phyloP scores from a whole-genome alignment of 2,329 filamentous ascomycete species.

The Monilinia aucupariae region DNA sequence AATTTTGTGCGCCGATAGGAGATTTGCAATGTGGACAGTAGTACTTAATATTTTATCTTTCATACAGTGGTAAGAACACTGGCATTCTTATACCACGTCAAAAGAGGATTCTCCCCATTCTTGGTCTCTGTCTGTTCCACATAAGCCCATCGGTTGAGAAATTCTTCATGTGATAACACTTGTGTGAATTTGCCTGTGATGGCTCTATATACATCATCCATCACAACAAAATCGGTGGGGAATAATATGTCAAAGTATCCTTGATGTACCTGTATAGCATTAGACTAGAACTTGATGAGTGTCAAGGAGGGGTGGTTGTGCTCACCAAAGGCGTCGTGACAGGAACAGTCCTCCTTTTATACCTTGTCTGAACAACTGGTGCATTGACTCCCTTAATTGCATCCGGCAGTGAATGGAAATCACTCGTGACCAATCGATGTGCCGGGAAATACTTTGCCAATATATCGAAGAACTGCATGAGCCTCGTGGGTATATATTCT shows the following conservation, averaged over 20 bases:
- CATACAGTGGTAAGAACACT: slow-evolving; percentile 85
- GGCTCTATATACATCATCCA: slow-evolving; percentile 87
- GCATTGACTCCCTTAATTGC: slow-evolving; percentile 80
- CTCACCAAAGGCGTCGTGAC: slow-evolving; percentile 85
- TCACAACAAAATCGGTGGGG: slow-evolving; percentile 86
- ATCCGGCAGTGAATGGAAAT: slow-evolving; percentile 84
- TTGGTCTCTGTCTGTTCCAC: slow-evolving; percentile 82
- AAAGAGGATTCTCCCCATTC: slow-evolving; percentile 87
- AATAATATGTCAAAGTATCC: slow-evolving; percentile 99
- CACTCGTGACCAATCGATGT: slow-evolving; percentile 81
- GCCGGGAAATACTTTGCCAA: slow-evolving; percentile 82
- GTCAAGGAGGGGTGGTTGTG: slow-evolving; percentile 18
- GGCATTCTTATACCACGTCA: slow-evolving; percentile 93
- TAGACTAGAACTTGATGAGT: neutral
- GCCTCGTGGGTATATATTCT: slow-evolving; percentile 88
- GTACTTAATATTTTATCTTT: slow-evolving; percentile 19
- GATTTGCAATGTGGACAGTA: neutral
- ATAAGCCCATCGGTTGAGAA: slow-evolving; percentile 83
- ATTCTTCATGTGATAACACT: slow-evolving; percentile 82
- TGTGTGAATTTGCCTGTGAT: slow-evolving; percentile 88
- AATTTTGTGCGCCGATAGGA: neutral
- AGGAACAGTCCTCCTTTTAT: slow-evolving; percentile 77
- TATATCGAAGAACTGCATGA: slow-evolving; percentile 97
- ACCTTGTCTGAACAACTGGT: slow-evolving; percentile 93
- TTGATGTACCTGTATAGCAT: slow-evolving; percentile 69